phyloP scores from a whole-genome alignment of 176 grass and related monocot species.

The Avena atlantica region DNA sequence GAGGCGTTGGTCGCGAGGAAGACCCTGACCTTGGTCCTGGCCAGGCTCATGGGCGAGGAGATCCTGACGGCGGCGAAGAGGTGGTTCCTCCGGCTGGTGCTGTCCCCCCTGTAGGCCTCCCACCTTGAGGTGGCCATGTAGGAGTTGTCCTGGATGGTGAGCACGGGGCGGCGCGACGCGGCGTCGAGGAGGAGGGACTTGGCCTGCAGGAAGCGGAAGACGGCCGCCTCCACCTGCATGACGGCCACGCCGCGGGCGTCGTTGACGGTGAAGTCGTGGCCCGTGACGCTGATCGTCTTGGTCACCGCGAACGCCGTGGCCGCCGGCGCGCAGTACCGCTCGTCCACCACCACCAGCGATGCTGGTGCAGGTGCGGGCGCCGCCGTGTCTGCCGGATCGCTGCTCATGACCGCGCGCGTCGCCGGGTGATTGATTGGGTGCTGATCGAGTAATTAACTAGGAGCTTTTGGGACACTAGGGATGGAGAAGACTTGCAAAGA shows the following conservation, averaged over 20 bases:
- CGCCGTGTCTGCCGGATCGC: not conserved
- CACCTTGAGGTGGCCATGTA: constrained; percentile 25
- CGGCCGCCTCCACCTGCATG: constrained; percentile 55
- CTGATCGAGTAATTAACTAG: no score
- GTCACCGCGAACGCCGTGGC: constrained; percentile 52
- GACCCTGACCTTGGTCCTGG: constrained; percentile 50
- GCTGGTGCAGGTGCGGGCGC: not conserved
- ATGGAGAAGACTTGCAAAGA: not conserved
- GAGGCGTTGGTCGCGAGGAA: constrained; percentile 52
- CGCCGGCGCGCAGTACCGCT: constrained; percentile 49
- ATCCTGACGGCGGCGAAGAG: constrained; percentile 53
- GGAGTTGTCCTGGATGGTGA: constrained; percentile 51
- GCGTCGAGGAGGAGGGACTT: constrained; percentile 54
- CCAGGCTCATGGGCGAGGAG: constrained; percentile 10
- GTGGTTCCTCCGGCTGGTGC: constrained; percentile 42
- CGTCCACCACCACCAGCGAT: constrained; percentile 32
- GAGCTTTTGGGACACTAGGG: not conserved
- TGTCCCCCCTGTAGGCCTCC: constrained; percentile 59
- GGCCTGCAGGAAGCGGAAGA: constrained; percentile 45
- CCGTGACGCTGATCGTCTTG: constrained; percentile 49
- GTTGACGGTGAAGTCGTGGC: constrained; percentile 54
- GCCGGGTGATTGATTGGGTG: not conserved
- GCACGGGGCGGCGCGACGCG: constrained; percentile 30
- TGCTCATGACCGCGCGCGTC: not conserved
- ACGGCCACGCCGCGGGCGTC: constrained; percentile 45